Evolutionary conservation across 495 filamentous ascomycete species (phyloP), one percentile per base, ranked within the genome.

Genomic region (Penicillium paxilli): DNA sequence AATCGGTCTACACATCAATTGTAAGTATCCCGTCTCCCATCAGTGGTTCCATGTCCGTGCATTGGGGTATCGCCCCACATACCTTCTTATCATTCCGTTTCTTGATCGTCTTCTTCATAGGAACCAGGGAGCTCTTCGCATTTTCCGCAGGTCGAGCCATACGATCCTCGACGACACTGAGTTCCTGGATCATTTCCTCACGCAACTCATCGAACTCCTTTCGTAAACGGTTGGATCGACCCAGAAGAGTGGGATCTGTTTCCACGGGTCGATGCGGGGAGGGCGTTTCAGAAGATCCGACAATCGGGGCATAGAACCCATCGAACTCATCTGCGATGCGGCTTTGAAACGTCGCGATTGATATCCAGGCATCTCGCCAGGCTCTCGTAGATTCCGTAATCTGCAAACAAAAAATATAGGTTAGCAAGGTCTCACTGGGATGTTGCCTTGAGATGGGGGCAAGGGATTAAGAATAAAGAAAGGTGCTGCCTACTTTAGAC

Each of bases 61-160:
- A 28, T 40, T 40, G 5, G 14, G 4, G 35, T 19, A n/a, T n/a
- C 10, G 40, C n/a, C 11, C 12, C 11, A 49, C 66, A n/a, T 46
- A 83, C 83, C 76, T 96, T 88, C 71, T 87, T 91, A 60, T 96
- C 88, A 61, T 95, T 90, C 35, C 93, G 79, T 64, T 90, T 93
- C 75, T 96, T 96, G 67, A 98, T 93, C 2, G 87, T 87, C 71
- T 93, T 96, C 64, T 91, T 88, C 66, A 96, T 77, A 0, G 90
- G 88, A 51, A 82, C 78, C 52, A 96, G 76, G 37, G 67, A 83
- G 45, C 88, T 84, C 63, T 86, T 87, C 2, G 89, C 90, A 46
- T 88, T 80, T 17, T 77, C 78, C 4, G 89, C 87, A 1, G 92
- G 91, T 55, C 78, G 78, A 33, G 95, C 79, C 49, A 96, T 82